phyloP scores from a whole-genome alignment of 495 filamentous ascomycete genomes.

The Mytilinidion resinicola region DNA sequence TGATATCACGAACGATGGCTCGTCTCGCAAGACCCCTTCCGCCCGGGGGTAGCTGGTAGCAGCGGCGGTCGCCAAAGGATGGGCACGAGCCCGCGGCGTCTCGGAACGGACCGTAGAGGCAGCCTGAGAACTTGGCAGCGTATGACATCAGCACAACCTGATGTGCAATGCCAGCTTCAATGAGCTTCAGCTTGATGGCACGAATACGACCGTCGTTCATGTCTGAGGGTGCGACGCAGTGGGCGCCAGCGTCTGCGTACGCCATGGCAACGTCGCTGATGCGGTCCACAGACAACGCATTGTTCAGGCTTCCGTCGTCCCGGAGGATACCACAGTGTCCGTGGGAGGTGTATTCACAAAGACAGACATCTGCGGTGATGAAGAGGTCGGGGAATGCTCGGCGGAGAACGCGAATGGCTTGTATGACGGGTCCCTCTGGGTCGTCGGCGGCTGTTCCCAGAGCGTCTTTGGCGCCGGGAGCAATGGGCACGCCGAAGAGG shows the following conservation, averaged over 20 bases:
- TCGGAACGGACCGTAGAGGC: conserved; percentile 93
- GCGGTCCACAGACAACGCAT: conserved; percentile 81
- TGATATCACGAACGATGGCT: conserved; percentile 83
- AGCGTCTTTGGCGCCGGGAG: conserved; percentile 74
- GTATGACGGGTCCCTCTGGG: conserved; percentile 84
- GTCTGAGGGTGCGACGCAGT: conserved; percentile 93
- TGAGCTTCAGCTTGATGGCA: conserved; percentile 93
- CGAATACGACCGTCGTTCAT: conserved; percentile 98
- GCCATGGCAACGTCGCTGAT: conserved; percentile 89
- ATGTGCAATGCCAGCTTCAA: conserved; percentile 84
- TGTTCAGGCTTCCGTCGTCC: conserved; percentile 88
- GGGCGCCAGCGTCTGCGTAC: conserved; percentile 87
- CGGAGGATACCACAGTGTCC: conserved; percentile 94
- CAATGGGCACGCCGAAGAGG: conserved; percentile 87
- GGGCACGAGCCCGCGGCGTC: conserved; percentile 91
- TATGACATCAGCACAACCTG: conserved; percentile 92
- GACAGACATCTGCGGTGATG: conserved; percentile 85
- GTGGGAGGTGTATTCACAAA: conserved; percentile 98
- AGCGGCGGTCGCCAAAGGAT: conserved; percentile 87
- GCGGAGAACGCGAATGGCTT: conserved; percentile 72
- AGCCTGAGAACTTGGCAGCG: conserved; percentile 93
- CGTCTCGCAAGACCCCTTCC: conserved; percentile 89
- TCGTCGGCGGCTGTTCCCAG: conserved; percentile 92
- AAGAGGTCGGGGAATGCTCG: conserved; percentile 81
- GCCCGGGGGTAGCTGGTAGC: conserved; percentile 91